A percentile compares a stretch with the other conserved stretches of the same genome.
Conservation (phyloP, 2,329 filamentous ascomycete species). For the Cladosporium oxysporum region DNA sequence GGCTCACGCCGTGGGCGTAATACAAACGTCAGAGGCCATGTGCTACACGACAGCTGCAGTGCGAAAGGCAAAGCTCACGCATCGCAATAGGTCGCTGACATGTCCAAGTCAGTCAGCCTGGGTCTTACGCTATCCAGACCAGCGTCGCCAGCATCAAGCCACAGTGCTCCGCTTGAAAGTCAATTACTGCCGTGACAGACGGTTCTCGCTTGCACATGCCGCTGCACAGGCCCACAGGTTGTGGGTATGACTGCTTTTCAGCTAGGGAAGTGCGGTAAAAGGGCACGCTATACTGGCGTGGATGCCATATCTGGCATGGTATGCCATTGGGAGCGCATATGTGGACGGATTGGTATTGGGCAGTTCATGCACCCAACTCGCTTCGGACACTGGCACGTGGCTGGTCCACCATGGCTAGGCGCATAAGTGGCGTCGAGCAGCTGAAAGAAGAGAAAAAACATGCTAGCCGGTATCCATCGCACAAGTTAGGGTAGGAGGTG, state of each 20-base stretch:
- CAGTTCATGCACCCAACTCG: not conserved
- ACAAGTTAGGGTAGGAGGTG: not conserved
- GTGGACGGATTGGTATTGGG: not conserved
- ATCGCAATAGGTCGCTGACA: not conserved
- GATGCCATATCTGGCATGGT: not conserved
- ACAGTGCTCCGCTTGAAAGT: not conserved
- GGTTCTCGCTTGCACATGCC: not conserved
- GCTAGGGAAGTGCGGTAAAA: not conserved
- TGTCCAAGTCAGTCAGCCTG: slow-evolving; percentile 9
- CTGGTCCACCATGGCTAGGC: not conserved
- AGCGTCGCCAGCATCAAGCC: not conserved
- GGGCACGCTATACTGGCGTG: not conserved
- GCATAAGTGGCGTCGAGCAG: slow-evolving; percentile 5
- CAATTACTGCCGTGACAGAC: not conserved
- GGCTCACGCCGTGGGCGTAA: slow-evolving; percentile 1
- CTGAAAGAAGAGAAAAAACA: not conserved
- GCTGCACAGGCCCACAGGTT: not conserved
- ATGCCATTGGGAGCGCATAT: not conserved
- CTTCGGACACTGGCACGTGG: not conserved
- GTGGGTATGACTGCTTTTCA: not conserved
- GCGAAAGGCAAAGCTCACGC: not conserved
- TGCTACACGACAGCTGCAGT: slow-evolving; percentile 5
- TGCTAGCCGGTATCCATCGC: not conserved
- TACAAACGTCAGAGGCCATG: not conserved
- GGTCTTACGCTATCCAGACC: slow-evolving; percentile 4